Evolutionary conservation across 192 early-diverging fungal genomes (phyloP).

Genomic region (Linnemannia zychae): DNA sequence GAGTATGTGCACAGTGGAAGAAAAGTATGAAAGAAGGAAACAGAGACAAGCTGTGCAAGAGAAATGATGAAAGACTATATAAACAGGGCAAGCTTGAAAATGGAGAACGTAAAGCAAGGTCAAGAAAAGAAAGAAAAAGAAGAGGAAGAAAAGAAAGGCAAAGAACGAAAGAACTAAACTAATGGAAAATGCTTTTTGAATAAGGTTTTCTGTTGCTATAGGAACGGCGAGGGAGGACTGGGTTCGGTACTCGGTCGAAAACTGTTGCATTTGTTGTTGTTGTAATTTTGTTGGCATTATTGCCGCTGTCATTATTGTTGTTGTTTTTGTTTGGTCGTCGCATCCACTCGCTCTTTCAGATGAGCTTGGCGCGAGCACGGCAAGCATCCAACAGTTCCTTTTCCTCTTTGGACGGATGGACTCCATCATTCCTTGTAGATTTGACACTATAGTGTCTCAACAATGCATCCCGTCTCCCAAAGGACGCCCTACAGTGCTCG

Average conservation of each 20-base stretch:
- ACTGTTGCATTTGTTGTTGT: background rate
- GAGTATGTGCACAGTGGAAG: no score
- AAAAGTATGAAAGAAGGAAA: no score
- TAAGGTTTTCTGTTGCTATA: background rate
- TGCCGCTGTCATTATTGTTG: background rate
- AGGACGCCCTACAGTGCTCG: constrained; percentile 27
- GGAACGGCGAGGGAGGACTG: background rate
- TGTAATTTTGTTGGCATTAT: background rate
- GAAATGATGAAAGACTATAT: no score
- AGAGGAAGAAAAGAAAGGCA: background rate
- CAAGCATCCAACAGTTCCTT: constrained; percentile 19
- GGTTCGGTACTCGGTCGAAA: background rate
- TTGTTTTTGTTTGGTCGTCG: background rate
- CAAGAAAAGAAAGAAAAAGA: background rate
- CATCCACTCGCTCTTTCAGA: background rate
- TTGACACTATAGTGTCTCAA: constrained; percentile 48
- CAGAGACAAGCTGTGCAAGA: no score
- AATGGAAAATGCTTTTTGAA: background rate
- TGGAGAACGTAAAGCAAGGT: background rate
- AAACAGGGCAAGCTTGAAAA: no score
- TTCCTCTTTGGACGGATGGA: constrained; percentile 21
- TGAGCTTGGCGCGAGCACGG: constrained; percentile 29
- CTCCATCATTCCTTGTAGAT: constrained; percentile 14
- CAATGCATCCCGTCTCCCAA: constrained; percentile 37
- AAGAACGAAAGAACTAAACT: background rate